Evolutionary conservation across 1,284 basidiomycete species (phyloP).

Genomic region (Fomitiporia mediterranea): DNA sequence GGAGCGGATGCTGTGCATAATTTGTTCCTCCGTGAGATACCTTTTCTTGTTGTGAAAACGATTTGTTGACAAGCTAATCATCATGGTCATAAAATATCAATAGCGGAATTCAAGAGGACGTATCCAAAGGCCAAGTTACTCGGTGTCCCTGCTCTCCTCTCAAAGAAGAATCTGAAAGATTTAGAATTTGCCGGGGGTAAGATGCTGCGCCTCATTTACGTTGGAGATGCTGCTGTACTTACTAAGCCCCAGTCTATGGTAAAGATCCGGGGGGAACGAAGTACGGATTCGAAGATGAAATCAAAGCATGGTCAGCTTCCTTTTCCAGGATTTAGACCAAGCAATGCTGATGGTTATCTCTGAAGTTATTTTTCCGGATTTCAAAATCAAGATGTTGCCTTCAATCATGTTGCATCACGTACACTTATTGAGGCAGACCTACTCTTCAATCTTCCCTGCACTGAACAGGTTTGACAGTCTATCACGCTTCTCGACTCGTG

Average conservation of each 20-base stretch:
- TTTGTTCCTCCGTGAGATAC: conserved; percentile 51
- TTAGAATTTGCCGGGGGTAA: conserved; percentile 58
- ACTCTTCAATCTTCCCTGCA: conserved; percentile 84
- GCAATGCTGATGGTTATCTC: conserved; percentile 2
- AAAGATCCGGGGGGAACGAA: conserved; percentile 53
- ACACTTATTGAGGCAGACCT: conserved; percentile 86
- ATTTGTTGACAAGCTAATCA: not conserved
- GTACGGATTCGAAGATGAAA: conserved; percentile 84
- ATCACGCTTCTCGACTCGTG: not conserved
- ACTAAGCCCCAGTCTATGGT: conserved; percentile 60
- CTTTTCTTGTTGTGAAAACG: not conserved
- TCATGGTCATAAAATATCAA: not conserved
- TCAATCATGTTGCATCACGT: conserved; percentile 75
- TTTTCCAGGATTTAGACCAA: not conserved
- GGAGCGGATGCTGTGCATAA: conserved; percentile 63
- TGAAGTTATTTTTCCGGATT: conserved; percentile 70
- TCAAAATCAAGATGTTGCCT: conserved; percentile 85
- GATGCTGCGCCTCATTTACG: conserved; percentile 22
- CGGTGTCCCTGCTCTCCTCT: conserved; percentile 54
- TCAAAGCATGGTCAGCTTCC: conserved; percentile 30
- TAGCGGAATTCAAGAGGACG: conserved; percentile 66
- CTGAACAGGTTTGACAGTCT: conserved; percentile 68
- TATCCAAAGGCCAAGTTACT: conserved; percentile 78
- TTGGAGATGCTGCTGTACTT: too few relatives aligned
- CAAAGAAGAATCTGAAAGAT: conserved; percentile 36